Base-by-base conservation (phyloP, 2,329 filamentous ascomycete genomes). In the Torrubiella hemipterigena region DNA sequence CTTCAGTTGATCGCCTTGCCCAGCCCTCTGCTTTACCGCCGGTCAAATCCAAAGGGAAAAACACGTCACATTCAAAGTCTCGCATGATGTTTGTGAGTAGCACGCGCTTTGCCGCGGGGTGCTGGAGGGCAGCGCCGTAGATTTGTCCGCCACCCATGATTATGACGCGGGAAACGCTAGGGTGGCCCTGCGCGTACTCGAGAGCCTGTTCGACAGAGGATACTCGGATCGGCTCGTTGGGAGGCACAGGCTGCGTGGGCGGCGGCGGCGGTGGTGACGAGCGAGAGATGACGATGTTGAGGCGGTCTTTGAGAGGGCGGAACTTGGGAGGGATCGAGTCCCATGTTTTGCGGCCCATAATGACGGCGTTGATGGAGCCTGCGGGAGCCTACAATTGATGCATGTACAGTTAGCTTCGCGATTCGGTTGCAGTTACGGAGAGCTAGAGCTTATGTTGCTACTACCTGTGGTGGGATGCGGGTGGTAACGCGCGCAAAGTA, bases 311-410 rank as follows among this genome's bases (percentile, higher is more conserved):
- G 20, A 98, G 66, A 13, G 91, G 91, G 3, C 86, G 70, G 51
- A 91, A 86, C 31, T 66, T 69, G 6, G 64, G 50, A 3, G 91
- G 89, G 37, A 98, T 89, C 41, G 77, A 85, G 31, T 93, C 85
- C 79, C 89, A 98, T 0, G 91, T 98, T 58, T 93, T 95, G 49
- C 91, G 81, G 37, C 91, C 91, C 91, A 98, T 98, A 44, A 98
- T 80, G 31, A 96, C 83, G 13, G 83, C 81, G 54, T 87, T 89
- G 42, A 60, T 35, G 25, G 59, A 43, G 1, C 49, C n/a, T n/a
- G n/a, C n/a, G n/a, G n/a, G n/a, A n/a, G n/a, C n/a, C n/a, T n/a
- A n/a, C n/a, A n/a, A n/a, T n/a, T n/a, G n/a, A n/a, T n/a, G n/a
- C n/a, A n/a, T n/a, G n/a, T n/a, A n/a, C n/a, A n/a, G n/a, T n/a